These are phyloP conservation scores for Lenwebbia sp. DNA, from an alignment of 345 rosid genomes.

Conservation along the genomic window DNA sequence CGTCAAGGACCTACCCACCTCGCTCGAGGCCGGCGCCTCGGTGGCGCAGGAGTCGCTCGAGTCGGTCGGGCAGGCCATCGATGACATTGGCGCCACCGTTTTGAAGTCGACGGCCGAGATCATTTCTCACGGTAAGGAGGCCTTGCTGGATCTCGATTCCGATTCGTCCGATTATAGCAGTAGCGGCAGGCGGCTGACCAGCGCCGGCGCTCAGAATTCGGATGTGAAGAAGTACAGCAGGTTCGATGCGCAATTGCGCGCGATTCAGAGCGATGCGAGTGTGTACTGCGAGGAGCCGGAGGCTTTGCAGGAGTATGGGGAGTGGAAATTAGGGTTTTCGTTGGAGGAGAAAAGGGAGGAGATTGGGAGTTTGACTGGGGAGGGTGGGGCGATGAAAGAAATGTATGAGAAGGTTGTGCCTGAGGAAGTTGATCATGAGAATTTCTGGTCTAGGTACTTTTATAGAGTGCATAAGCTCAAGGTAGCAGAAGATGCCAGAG, in stretches of 20 bases:
- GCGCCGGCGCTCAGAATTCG: not conserved
- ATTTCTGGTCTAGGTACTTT: slow-evolving; percentile 58
- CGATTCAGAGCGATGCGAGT: slow-evolving; percentile 30
- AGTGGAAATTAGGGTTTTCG: slow-evolving; percentile 46
- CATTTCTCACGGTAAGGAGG: slow-evolving; percentile 53
- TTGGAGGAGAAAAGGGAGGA: slow-evolving; percentile 33
- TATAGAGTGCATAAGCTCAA: slow-evolving; percentile 41
- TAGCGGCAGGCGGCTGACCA: not conserved
- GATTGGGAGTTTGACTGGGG: slow-evolving; percentile 22
- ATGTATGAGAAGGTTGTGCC: slow-evolving; percentile 36
- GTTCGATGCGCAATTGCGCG: slow-evolving; percentile 52
- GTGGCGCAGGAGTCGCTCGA: slow-evolving; percentile 13
- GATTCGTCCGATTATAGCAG: slow-evolving; percentile 2
- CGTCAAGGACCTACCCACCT: slow-evolving; percentile 46
- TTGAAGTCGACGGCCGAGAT: slow-evolving; percentile 70
- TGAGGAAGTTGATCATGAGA: slow-evolving; percentile 28
- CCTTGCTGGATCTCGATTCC: slow-evolving; percentile 14
- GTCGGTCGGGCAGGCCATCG: slow-evolving; percentile 74
- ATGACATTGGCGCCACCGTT: slow-evolving; percentile 67
- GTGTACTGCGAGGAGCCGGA: slow-evolving; percentile 51
- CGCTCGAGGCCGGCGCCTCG: slow-evolving; percentile 64
- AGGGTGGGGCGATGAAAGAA: slow-evolving; percentile 20
- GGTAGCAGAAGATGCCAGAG: slow-evolving; percentile 58
- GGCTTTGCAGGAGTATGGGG: slow-evolving; percentile 31
- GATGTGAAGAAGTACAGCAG: slow-evolving; percentile 45